phyloP scores from a whole-genome alignment of 495 filamentous ascomycete species.

The Penicillium argentinense region DNA sequence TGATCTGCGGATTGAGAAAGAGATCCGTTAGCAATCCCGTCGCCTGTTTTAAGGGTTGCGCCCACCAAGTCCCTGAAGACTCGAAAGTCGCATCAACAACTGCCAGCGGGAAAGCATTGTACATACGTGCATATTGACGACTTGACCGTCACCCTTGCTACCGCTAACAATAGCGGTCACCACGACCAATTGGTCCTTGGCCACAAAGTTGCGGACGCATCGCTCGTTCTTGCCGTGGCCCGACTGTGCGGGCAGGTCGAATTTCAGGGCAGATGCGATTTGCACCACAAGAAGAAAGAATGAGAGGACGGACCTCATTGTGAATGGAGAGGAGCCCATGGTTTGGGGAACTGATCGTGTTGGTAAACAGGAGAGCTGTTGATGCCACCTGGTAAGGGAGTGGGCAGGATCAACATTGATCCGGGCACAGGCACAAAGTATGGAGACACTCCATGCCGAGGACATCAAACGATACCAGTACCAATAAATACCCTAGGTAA shows the following conservation, averaged over 20 bases:
- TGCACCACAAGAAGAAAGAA: slow-evolving; percentile 51
- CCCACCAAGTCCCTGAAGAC: not conserved
- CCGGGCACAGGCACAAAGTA: slow-evolving; percentile 11
- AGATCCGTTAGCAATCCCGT: slow-evolving; percentile 11
- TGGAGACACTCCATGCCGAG: too few species aligned
- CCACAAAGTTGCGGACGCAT: slow-evolving; percentile 96
- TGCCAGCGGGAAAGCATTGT: not conserved
- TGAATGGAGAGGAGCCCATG: slow-evolving; percentile 36
- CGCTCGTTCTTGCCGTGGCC: slow-evolving; percentile 66
- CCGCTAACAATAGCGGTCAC: slow-evolving; percentile 92
- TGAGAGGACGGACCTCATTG: slow-evolving; percentile 36
- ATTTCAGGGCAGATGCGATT: slow-evolving; percentile 78
- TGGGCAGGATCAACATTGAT: slow-evolving; percentile 23
- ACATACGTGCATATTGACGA: slow-evolving; percentile 92
- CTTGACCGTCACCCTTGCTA: slow-evolving; percentile 85
- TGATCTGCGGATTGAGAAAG: slow-evolving; percentile 62
- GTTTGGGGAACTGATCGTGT: slow-evolving; percentile 23
- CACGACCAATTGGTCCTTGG: slow-evolving; percentile 91
- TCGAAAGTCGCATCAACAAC: not conserved
- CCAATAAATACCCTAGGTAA: too few species aligned
- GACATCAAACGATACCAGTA: too few species aligned
- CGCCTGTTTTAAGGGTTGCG: not conserved
- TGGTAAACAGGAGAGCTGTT: slow-evolving; percentile 31
- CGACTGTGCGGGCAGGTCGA: slow-evolving; percentile 77
- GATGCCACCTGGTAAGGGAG: slow-evolving; percentile 37